Evolutionary conservation across 352 stramenopile species (phyloP), one percentile per base, ranked within the genome.

Genomic region (Pythium angustatum): DNA sequence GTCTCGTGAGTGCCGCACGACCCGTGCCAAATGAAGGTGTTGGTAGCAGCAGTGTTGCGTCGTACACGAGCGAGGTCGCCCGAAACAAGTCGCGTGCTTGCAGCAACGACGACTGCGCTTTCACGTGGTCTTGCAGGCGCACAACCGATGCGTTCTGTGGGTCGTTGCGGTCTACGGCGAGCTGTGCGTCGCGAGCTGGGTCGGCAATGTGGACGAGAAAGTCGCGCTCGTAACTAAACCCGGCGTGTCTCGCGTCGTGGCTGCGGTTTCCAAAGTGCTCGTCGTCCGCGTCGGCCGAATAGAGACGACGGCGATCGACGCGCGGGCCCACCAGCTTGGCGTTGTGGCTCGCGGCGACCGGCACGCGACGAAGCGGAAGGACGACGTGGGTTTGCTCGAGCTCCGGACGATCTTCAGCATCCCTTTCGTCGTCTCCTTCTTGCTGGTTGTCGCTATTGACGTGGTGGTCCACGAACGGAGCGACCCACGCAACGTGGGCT

Each of bases 101-200:
- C 19, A 79, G 58, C 21, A 56, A 43, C 3, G 70, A 48, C 11
- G 81, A 85, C 51, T 73, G 72, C 22, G 53, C 61, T 51, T 69
- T 68, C 28, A 77, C 49, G 48, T 88, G 76, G 34, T 75, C 65
- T 24, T 86, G 71, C 19, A 90, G 56, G 2, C 77, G 76, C 59
- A 83, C 58, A 5, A 89, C 69, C 2, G 70, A 44, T 7, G 75
- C 66, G 58, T 94, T 90, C 6, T 85, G 77, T 4, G 87, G 87
- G 55, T 95, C 81, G 45, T 93, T 93, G 22, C 79, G 78, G 61
- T 96, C 88, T 8, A 96, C 50, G 3, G 28, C 40, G 26, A 79
- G 64, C 0, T 73, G 64, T 1, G 69, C 10, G 24, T 68, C 44
- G 28, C 8, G 61, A 0, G 69, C 60, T 0, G 69, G 17, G 22